Evolutionary conservation across 192 early-diverging fungal species (phyloP).

Genomic region (Linnemannia schmuckeri): DNA sequence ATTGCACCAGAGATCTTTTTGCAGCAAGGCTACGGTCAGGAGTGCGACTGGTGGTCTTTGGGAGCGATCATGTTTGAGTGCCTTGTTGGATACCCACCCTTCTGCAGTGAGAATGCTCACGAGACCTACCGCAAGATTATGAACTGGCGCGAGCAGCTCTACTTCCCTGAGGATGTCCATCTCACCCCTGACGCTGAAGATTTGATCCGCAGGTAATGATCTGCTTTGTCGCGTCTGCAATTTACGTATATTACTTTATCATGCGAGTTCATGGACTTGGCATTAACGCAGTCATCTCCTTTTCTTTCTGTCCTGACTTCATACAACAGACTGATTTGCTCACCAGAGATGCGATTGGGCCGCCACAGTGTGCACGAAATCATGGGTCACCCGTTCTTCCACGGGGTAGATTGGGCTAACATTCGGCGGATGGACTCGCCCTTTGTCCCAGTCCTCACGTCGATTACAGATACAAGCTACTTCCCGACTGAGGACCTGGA

Average conservation of each 20-base stretch:
- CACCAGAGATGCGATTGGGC: slow-evolving; percentile 85
- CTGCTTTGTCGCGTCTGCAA: neutral
- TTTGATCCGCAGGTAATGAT: slow-evolving; percentile 79
- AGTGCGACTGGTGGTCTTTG: slow-evolving; percentile 99
- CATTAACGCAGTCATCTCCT: neutral
- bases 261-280: neutral
- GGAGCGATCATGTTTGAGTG: slow-evolving; percentile 99
- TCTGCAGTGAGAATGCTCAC: slow-evolving; percentile 92
- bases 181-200: slow-evolving; percentile 92
- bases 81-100: slow-evolving; percentile 96
- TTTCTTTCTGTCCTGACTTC: neutral
- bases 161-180: slow-evolving; percentile 92
- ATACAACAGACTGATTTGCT: slow-evolving; percentile 81
- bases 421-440: slow-evolving; percentile 85
- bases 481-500: slow-evolving; percentile 95
- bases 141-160: slow-evolving; percentile 90
- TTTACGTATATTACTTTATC: neutral
- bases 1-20: slow-evolving; percentile 96
- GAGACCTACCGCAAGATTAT: slow-evolving; percentile 99
- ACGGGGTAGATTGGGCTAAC: slow-evolving; percentile 89
- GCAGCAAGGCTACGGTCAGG: slow-evolving; percentile 93
- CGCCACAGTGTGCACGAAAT: slow-evolving; percentile 84
- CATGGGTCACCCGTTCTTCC: slow-evolving; percentile 93
- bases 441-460: slow-evolving; percentile 89
- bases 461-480: slow-evolving; percentile 97